Percentiles rank a stretch among this genome's conserved stretches.
These are phyloP conservation scores for Nicotiana tomentosiformis DNA, from an alignment of 257 asterid genomes.

Conservation along the genomic window DNA sequence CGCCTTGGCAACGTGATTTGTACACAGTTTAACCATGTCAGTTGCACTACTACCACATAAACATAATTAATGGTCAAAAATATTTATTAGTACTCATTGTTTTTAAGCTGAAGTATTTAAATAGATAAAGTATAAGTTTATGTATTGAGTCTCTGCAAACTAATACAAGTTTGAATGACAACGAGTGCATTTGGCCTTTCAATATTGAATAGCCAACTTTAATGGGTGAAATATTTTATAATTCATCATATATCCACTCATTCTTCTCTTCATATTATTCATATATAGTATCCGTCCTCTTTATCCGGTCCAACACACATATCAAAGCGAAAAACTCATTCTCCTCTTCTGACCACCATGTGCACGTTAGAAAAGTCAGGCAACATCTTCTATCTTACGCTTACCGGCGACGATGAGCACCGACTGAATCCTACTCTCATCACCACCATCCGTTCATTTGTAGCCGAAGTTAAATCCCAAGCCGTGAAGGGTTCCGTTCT, in stretches of 20 bases:
- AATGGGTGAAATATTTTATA: not conserved
- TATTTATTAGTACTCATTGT: too few relatives aligned
- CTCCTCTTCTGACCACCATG: constrained; percentile 23
- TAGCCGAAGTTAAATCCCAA: constrained; percentile 56
- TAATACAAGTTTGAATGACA: too few relatives aligned
- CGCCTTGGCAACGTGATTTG: too few relatives aligned
- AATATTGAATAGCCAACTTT: not conserved
- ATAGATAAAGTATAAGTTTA: too few relatives aligned
- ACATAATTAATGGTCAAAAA: too few relatives aligned
- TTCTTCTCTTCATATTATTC: not conserved
- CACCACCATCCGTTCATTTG: constrained; percentile 45
- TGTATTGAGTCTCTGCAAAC: too few relatives aligned
- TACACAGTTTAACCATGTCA: too few relatives aligned
- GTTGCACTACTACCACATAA: too few relatives aligned
- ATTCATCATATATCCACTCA: not conserved
- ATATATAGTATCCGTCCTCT: not conserved
- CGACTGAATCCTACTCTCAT: constrained; percentile 59
- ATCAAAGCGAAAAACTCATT: not conserved
- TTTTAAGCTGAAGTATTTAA: too few relatives aligned
- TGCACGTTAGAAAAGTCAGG: constrained; percentile 76
- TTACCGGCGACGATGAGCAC: constrained; percentile 66
- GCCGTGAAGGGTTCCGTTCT: constrained; percentile 63
- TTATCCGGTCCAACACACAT: not conserved
- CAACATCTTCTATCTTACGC: constrained; percentile 48
- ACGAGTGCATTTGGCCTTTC: too few relatives aligned